Evolutionary conservation across 192 early-diverging fungal genomes (phyloP).

Genomic region (Haplosporangium gracile): DNA sequence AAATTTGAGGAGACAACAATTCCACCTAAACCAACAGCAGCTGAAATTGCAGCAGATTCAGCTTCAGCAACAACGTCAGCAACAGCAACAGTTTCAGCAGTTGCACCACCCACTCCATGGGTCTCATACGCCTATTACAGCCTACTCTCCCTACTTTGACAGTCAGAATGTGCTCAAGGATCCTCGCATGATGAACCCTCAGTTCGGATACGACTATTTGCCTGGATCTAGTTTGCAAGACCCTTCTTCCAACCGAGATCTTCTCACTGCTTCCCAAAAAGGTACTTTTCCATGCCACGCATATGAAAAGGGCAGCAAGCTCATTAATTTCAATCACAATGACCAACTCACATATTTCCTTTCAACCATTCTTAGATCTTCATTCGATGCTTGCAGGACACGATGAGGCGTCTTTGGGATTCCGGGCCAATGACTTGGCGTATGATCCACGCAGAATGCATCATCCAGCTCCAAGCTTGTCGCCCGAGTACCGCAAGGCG

Average conservation of each 20-base stretch:
- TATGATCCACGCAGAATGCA: conserved; percentile 35
- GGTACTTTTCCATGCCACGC: not conserved
- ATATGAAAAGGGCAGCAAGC: not conserved
- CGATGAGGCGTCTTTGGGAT: conserved; percentile 36
- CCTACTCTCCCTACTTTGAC: conserved; percentile 42
- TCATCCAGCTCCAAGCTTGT: conserved; percentile 7
- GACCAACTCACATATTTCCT: not conserved
- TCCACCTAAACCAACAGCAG: conserved; percentile 31
- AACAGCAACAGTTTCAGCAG: conserved; percentile 11
- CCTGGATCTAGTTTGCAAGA: conserved; percentile 5
- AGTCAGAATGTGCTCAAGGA: conserved; percentile 35
- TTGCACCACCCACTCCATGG: conserved; percentile 20
- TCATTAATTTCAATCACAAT: not conserved
- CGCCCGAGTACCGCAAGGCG: conserved; percentile 26
- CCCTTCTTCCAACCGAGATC: not conserved
- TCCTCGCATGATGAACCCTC: conserved; percentile 29
- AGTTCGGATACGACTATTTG: conserved; percentile 36
- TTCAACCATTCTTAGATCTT: conserved; percentile 6
- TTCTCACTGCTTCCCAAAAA: conserved; percentile 13
- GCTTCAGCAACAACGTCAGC: conserved; percentile 33
- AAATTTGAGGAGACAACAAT: conserved; percentile 27
- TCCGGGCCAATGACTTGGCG: conserved; percentile 33
- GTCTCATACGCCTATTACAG: conserved; percentile 36
- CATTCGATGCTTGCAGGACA: conserved; percentile 28
- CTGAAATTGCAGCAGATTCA: conserved; percentile 34